Evolutionary conservation across 1,284 basidiomycete species (phyloP), one percentile per base, ranked within the genome.

Genomic region (Ganoderma multipileum): DNA sequence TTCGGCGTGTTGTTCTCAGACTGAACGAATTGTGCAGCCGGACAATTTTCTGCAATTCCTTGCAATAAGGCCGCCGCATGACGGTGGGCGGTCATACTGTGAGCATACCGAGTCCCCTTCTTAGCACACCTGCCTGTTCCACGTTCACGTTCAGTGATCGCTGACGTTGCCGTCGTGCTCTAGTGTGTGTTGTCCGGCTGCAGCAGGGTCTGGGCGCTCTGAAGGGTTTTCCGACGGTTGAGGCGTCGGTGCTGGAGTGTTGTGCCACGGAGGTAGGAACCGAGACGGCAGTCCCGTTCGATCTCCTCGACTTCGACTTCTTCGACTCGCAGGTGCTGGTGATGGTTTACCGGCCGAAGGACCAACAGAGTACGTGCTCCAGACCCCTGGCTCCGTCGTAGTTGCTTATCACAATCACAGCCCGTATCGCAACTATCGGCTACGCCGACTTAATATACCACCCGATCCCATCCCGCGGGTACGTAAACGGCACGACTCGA

Each of bases 281-380:
- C 65, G 73, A 71, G 26, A 66, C 28, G 57, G 36, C 36, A 52
- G 60, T 52, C 57, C 70, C 73, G 60, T 69, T 90, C 73, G 83
- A 89, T 68, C 75, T 93, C 61, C 77, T 92, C 74, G 89, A 90
- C 75, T 84, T 83, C 65, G 90, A 91, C 68, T 94, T 94, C 80
- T 93, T 94, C 77, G 92, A 94, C 81, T 89, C 92, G 75, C 85
- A 90, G 77, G 82, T 78, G 75, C 76, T 92, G 66, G 83, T 92
- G 72, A 81, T 92, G 72, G 84, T 92, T 68, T 89, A 87, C 80
- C 73, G 78, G 50, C 57, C 65, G 63, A 57, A 67, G 61, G 63
- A 68, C 58, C 61, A 68, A 44, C 33, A 59, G 61, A 71, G 76
- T 74, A 63, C 75, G 74, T 77, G 77, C 80, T 38, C 44, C 28